phyloP scores from a whole-genome alignment of 495 filamentous ascomycete genomes.

The Podospora comata region DNA sequence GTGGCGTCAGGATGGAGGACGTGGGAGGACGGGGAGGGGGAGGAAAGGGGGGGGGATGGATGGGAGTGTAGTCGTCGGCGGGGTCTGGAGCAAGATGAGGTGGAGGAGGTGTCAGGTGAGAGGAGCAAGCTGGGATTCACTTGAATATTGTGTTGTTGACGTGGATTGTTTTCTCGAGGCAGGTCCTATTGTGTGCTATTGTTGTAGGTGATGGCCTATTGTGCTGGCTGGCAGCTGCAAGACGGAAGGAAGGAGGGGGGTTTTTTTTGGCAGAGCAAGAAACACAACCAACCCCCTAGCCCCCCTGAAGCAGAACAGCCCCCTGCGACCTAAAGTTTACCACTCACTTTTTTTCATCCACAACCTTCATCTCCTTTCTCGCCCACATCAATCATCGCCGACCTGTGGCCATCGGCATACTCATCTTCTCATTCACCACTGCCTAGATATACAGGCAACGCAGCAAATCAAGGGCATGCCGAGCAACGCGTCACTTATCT shows the following conservation, averaged over 20 bases:
- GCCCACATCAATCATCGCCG: background rate
- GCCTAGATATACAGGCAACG: background rate
- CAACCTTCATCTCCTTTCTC: background rate
- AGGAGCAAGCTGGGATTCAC: background rate
- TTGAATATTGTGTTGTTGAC: background rate
- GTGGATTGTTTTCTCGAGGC: background rate
- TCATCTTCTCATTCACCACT: background rate
- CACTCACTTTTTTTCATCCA: background rate
- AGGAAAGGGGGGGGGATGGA: too few relatives aligned
- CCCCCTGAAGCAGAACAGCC: background rate
- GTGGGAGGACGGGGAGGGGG: too few relatives aligned
- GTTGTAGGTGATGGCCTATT: too few relatives aligned
- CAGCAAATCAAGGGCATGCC: background rate
- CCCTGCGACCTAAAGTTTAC: conserved; percentile 6
- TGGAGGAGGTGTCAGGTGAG: too few relatives aligned
- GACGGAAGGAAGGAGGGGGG: background rate
- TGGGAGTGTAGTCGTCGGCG: background rate
- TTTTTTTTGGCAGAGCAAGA: conserved; percentile 2
- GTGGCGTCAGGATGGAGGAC: background rate
- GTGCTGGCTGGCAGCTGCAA: background rate
- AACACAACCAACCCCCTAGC: background rate
- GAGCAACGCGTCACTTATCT: conserved; percentile 9
- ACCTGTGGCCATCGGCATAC: background rate
- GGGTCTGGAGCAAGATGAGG: background rate
- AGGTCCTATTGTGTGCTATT: background rate